Evolutionary conservation across 345 rosid genomes (phyloP).

Genomic region (Sonneratia caseolaris): DNA sequence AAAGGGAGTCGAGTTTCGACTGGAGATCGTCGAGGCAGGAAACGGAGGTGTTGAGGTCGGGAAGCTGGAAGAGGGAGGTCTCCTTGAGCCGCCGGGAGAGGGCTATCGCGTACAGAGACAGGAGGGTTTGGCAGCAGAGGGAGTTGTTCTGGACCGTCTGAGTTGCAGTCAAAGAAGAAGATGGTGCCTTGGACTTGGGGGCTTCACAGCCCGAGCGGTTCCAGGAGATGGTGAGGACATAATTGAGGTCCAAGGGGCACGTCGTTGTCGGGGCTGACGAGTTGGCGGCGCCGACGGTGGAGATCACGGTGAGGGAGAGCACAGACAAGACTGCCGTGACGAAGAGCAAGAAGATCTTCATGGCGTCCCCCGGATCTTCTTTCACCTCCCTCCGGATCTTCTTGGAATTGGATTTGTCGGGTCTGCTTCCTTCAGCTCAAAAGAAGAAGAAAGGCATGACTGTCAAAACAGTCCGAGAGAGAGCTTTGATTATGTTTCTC

Average conservation of each 20-base stretch:
- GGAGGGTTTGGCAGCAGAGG: conserved; percentile 38
- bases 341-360: background rate
- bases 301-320: background rate
- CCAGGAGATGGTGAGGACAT: conserved; percentile 58
- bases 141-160: background rate
- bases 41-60: conserved; percentile 33
- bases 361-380: background rate
- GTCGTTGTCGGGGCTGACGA: background rate
- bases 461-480: too few species aligned
- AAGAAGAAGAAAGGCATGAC: too few species aligned
- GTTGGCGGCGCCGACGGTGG: background rate
- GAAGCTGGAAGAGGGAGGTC: conserved; percentile 49
- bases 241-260: conserved; percentile 61
- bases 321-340: background rate
- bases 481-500: too few species aligned
- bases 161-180: background rate
- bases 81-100: conserved; percentile 47
- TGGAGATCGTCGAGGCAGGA: conserved; percentile 59
- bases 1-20: conserved; percentile 34
- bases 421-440: too few species aligned
- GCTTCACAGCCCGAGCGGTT: conserved; percentile 35
- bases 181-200: conserved; percentile 6
- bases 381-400: too few species aligned
- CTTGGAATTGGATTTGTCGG: too few species aligned
- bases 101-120: conserved; percentile 48